Base-by-base conservation (phyloP, 192 early-diverging fungal genomes). In the Chytriomyces sp. region DNA sequence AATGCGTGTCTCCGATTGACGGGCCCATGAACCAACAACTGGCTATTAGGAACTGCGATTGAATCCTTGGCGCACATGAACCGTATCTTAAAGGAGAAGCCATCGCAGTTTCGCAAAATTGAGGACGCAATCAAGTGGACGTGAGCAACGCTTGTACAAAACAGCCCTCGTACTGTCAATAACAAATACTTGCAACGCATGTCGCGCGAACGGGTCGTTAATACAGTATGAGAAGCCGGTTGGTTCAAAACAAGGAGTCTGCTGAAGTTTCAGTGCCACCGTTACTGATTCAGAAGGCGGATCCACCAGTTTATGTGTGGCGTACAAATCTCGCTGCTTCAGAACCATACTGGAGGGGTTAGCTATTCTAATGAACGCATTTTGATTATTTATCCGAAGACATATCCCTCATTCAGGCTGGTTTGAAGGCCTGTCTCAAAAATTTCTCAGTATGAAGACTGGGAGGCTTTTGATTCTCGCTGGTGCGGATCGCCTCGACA, bases 401-500 rank as follows among this genome's bases (percentile, higher is more conserved):
- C 25, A 14, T n/a, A 1, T 5, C 26, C 12, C 65, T 30, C 56
- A n/a, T n/a, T 67, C 62, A 84, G 80, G 72, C 2, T 85, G 83
- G 83, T 85, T 85, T 59, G 30, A 72, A 39, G 76, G 69, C 39
- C 72, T 85, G 14, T 78, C 77, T 32, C 25, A 53, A 17, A 85
- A 80, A 61, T 85, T 85, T 49, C 49, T 85, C 17, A 3, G 62
- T 2, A 37, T 64, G 12, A 65, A 72, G 44, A 62, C 67, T 38
- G 78, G 70, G 2, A 63, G 79, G 26, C 57, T 82, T 28, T 57
- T 85, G 26, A 56, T 84, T 14, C 67, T 84, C 2, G 83, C 83
- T 8, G 82, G 82, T 52, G 76, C 83, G 6, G 83, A 85, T 53
- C 76, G 83, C 8, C 60, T 85, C 14, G 83, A 85, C 59, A 85